phyloP scores from a whole-genome alignment of 345 rosid genomes.

The Heritiera fomes region DNA sequence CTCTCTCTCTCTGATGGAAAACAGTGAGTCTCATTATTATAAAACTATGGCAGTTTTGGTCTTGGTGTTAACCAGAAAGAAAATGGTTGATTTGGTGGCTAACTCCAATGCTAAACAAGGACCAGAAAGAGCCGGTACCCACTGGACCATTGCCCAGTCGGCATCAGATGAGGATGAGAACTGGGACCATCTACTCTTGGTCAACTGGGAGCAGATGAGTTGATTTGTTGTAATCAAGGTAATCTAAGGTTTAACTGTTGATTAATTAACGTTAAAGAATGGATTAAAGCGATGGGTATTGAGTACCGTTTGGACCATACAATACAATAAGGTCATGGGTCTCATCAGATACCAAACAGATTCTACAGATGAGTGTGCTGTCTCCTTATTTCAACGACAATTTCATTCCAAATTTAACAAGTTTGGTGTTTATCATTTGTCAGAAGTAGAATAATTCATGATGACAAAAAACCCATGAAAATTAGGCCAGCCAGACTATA shows the following conservation, averaged over 20 bases:
- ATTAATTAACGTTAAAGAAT: not conserved
- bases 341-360: slow-evolving; percentile 27
- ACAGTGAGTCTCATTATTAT: slow-evolving; percentile 14
- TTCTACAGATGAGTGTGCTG: slow-evolving; percentile 11
- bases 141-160: slow-evolving; percentile 31
- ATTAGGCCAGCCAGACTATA: too few species aligned
- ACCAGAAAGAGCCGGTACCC: slow-evolving; percentile 20
- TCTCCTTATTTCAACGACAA: not conserved
- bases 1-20: not conserved
- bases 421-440: slow-evolving; percentile 14
- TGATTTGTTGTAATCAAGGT: not conserved
- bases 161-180: not conserved
- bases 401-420: not conserved
- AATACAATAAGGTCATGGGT: slow-evolving; percentile 19
- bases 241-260: not conserved
- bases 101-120: slow-evolving; percentile 35
- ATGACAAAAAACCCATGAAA: not conserved
- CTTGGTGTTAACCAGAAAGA: slow-evolving; percentile 28
- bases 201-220: not conserved
- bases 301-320: not conserved
- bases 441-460: not conserved
- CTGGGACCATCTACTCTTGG: not conserved
- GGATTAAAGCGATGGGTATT: not conserved
- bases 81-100: slow-evolving; percentile 48
- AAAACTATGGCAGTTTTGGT: slow-evolving; percentile 27